Evolutionary conservation across 148 eudicot species (phyloP).

Genomic region (Rhododendron vialii): DNA sequence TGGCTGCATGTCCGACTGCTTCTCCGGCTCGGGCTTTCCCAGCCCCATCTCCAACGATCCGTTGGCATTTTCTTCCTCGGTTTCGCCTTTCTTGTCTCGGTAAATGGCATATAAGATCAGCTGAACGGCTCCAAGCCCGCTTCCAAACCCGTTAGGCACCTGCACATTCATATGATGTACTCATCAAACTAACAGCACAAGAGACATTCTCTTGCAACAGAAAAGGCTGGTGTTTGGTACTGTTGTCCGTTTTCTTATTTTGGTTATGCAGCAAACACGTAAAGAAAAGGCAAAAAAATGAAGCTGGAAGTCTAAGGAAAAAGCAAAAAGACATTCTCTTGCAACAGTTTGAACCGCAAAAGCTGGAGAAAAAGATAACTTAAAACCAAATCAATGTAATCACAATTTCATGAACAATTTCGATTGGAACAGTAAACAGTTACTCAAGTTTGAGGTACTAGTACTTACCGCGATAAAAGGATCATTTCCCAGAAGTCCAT

Average conservation of each 20-base stretch:
- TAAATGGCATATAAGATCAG: slow-evolving; percentile 65
- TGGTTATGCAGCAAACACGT: too few species aligned
- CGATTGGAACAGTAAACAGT: neutral
- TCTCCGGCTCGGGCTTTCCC: neutral
- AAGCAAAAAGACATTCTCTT: neutral
- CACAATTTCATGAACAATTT: neutral
- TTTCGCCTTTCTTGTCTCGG: slow-evolving; percentile 29
- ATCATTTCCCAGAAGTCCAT: slow-evolving; percentile 69
- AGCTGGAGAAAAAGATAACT: neutral
- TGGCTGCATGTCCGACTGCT: neutral
- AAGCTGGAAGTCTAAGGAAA: neutral
- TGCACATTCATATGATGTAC: slow-evolving; percentile 10
- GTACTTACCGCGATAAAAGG: slow-evolving; percentile 65
- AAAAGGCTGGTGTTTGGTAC: too few species aligned
- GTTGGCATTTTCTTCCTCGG: slow-evolving; percentile 20
- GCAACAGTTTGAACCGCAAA: too few species aligned
- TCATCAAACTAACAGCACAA: neutral
- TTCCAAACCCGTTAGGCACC: slow-evolving; percentile 83
- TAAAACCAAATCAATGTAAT: neutral
- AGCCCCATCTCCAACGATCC: slow-evolving; percentile 45
- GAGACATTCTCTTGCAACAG: neutral
- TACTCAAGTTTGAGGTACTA: neutral
- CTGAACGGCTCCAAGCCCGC: slow-evolving; percentile 64
- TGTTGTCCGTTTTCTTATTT: too few species aligned
- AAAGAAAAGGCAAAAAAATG: too few species aligned